phyloP scores from a whole-genome alignment of 2,329 filamentous ascomycete genomes.

The Cercospora brassicicola region DNA sequence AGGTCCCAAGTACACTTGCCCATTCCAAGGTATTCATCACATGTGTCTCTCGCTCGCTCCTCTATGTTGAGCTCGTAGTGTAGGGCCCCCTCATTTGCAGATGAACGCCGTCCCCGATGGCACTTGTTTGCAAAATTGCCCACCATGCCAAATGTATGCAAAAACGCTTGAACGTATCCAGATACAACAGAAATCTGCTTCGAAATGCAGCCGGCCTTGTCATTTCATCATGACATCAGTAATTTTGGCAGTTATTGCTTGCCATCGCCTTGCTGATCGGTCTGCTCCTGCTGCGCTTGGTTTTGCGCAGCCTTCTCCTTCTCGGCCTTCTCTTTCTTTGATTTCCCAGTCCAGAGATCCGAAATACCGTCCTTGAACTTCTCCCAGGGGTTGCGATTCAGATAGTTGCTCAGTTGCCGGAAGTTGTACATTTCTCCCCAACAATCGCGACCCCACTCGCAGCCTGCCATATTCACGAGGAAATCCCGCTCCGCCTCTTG shows the following conservation, averaged over 20 bases:
- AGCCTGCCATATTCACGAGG: constrained; percentile 97
- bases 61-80: constrained; percentile 3
- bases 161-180: constrained; percentile 23
- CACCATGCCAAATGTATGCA: constrained; percentile 12
- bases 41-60: not conserved
- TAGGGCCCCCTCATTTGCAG: not conserved
- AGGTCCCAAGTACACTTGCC: not conserved
- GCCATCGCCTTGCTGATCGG: constrained; percentile 3
- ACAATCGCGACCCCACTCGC: constrained; percentile 94
- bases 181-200: constrained; percentile 8
- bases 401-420: constrained; percentile 82
- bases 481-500: constrained; percentile 83
- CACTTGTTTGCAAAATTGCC: not conserved
- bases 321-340: constrained; percentile 29
- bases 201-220: constrained; percentile 7
- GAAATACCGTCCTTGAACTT: constrained; percentile 53
- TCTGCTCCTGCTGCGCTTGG: not conserved
- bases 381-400: constrained; percentile 84
- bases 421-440: constrained; percentile 98
- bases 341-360: constrained; percentile 38
- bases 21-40: not conserved
- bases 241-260: not conserved
- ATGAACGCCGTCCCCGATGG: not conserved
- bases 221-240: constrained; percentile 1
- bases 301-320: constrained; percentile 16